phyloP scores from a whole-genome alignment of 495 filamentous ascomycete species.

The Chaetomidium leptoderma region DNA sequence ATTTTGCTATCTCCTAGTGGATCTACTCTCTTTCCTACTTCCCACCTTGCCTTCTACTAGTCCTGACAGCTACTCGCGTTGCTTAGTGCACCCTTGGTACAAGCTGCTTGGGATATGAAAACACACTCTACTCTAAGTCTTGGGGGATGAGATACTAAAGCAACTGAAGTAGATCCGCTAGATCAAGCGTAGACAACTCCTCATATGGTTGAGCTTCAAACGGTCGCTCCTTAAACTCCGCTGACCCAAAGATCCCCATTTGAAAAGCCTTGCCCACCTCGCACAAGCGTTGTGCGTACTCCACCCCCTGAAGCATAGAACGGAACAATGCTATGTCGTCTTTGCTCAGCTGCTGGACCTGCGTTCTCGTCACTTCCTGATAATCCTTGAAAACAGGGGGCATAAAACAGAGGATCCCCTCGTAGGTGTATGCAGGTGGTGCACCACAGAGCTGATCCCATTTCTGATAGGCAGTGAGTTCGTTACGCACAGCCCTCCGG shows the following conservation, averaged over 20 bases:
- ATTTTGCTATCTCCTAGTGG: no score
- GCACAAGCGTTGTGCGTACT: slow-evolving; percentile 5
- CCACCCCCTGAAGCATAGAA: slow-evolving; percentile 1
- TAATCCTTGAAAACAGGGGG: slow-evolving; percentile 7
- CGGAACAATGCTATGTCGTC: slow-evolving; percentile 1
- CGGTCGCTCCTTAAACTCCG: slow-evolving; percentile 2
- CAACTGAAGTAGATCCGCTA: slow-evolving; percentile 4
- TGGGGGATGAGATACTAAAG: not conserved
- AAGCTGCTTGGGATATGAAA: no score
- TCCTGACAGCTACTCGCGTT: no score
- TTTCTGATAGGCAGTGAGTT: not conserved
- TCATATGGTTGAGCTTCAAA: slow-evolving; percentile 1
- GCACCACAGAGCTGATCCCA: slow-evolving; percentile 5
- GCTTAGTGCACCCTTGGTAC: no score
- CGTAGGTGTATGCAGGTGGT: slow-evolving; percentile 1
- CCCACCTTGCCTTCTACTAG: no score
- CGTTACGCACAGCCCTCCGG: not conserved
- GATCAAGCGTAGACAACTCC: not conserved
- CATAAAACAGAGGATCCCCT: slow-evolving; percentile 8
- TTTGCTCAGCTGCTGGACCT: not conserved
- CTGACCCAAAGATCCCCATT: not conserved
- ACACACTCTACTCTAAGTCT: no score
- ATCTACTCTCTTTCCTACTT: no score
- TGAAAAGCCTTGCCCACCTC: slow-evolving; percentile 1
- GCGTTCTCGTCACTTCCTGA: not conserved